phyloP scores from a whole-genome alignment of 106 monocot genomes.

The Gastrodia elata region DNA sequence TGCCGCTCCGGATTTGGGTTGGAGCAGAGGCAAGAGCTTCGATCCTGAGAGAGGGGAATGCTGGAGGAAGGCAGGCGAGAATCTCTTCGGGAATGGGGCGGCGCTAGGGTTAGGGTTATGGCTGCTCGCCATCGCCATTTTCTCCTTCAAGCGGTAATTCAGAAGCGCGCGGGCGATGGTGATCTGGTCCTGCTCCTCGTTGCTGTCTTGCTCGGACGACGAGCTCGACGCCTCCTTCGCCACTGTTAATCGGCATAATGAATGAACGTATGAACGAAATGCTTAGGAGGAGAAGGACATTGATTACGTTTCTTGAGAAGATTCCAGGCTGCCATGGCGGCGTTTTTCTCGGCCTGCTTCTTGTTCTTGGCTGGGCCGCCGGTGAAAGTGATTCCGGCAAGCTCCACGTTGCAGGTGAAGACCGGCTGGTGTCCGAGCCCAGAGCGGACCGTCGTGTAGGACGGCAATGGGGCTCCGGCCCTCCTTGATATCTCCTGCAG shows the following conservation, averaged over 20 bases:
- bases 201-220: conserved; percentile 63
- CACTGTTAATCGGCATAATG: conserved; percentile 27
- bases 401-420: conserved; percentile 89
- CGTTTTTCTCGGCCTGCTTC: conserved; percentile 97
- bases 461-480: conserved; percentile 81
- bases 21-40: conserved; percentile 75
- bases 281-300: not conserved
- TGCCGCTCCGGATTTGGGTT: conserved; percentile 26
- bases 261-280: not conserved
- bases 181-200: conserved; percentile 95
- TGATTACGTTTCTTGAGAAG: conserved; percentile 77
- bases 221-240: conserved; percentile 65
- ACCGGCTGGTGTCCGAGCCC: conserved; percentile 84
- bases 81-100: conserved; percentile 63
- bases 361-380: conserved; percentile 95
- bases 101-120: conserved; percentile 37
- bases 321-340: conserved; percentile 90
- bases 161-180: conserved; percentile 76
- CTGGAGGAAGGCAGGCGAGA: conserved; percentile 21
- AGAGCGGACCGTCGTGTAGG: conserved; percentile 73
- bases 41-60: conserved; percentile 29
- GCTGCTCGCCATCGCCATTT: conserved; percentile 64
- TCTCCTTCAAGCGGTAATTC: conserved; percentile 79
- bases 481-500: conserved; percentile 90
- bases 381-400: conserved; percentile 80